Percentiles rank a stretch among this genome's conserved stretches.
Conservation (phyloP, 2,329 filamentous ascomycete species). For the Ceratocystis harringtonii region DNA sequence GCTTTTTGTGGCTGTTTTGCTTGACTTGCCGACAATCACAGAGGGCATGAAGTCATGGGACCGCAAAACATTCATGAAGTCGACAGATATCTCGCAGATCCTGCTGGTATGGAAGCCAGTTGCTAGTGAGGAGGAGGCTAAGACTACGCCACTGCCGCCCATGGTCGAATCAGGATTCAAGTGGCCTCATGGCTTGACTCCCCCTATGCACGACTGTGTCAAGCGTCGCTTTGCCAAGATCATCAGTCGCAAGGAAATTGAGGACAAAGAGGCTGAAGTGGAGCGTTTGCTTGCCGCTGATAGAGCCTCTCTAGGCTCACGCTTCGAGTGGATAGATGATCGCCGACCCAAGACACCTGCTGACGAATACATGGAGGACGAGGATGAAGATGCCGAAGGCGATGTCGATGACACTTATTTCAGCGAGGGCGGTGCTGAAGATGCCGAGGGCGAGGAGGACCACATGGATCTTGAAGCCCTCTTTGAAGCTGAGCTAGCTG, state of each 20-base stretch:
- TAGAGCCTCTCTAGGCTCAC: slow-evolving; percentile 41
- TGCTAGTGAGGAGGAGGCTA: slow-evolving; percentile 48
- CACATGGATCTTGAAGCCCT: slow-evolving; percentile 37
- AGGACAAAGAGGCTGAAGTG: slow-evolving; percentile 69
- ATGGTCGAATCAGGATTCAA: slow-evolving; percentile 55
- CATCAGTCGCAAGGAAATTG: slow-evolving; percentile 67
- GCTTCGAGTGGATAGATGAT: slow-evolving; percentile 51
- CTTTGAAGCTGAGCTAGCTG: slow-evolving; percentile 37
- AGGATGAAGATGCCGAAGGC: slow-evolving; percentile 33
- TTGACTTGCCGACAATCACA: slow-evolving; percentile 74
- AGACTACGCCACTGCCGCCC: slow-evolving; percentile 50
- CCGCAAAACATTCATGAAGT: slow-evolving; percentile 74
- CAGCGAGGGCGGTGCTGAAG: slow-evolving; percentile 43
- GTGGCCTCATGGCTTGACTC: slow-evolving; percentile 76
- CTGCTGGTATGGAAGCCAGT: slow-evolving; percentile 61
- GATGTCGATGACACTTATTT: slow-evolving; percentile 30
- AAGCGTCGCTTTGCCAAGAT: slow-evolving; percentile 74
- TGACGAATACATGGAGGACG: slow-evolving; percentile 22
- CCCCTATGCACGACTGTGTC: slow-evolving; percentile 72
- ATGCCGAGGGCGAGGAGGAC: slow-evolving; percentile 43
- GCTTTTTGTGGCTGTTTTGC: slow-evolving; percentile 61
- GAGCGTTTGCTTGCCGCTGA: slow-evolving; percentile 60
- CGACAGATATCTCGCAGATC: slow-evolving; percentile 81
- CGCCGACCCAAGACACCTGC: slow-evolving; percentile 22
- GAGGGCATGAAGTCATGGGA: slow-evolving; percentile 80